A percentile compares a stretch with the other conserved stretches of the same genome.
Evolutionary conservation across 78 protist genomes (phyloP).

Genomic region (Speleostelium caveatum): DNA sequence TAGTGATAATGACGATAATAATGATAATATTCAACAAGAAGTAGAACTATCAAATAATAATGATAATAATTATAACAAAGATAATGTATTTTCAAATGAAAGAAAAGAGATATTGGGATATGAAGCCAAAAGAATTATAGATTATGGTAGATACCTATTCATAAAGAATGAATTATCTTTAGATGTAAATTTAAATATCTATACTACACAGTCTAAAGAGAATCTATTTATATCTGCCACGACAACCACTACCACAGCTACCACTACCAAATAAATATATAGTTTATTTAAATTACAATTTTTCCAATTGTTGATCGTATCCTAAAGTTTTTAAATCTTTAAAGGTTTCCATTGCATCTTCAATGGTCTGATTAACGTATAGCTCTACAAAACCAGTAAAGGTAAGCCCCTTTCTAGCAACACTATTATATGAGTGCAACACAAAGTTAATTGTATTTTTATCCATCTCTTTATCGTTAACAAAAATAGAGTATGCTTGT

Average conservation of each 20-base stretch:
- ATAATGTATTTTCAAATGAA: conserved; percentile 13
- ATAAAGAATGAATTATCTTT: conserved; percentile 13
- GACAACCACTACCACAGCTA: no score
- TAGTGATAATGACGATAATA: background rate
- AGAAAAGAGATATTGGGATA: conserved; percentile 75
- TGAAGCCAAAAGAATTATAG: conserved; percentile 54
- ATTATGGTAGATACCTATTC: conserved; percentile 54
- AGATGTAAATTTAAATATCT: conserved; percentile 1
- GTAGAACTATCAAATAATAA: background rate
- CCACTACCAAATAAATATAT: no score
- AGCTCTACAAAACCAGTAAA: conserved; percentile 65
- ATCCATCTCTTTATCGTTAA: conserved; percentile 27
- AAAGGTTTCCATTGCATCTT: conserved; percentile 30
- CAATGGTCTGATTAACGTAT: conserved; percentile 47
- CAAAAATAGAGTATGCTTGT: conserved; percentile 18
- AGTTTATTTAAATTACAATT: no score
- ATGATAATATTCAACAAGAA: background rate
- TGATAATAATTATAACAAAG: background rate
- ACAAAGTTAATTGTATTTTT: conserved; percentile 2
- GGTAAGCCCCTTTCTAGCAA: conserved; percentile 15
- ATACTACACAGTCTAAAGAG: conserved; percentile 48
- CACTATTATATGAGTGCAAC: background rate
- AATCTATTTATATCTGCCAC: conserved; percentile 22
- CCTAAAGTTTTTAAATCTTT: conserved; percentile 48
- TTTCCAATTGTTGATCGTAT: conserved; percentile 5